Evolutionary conservation across 2,329 filamentous ascomycete genomes (phyloP), one percentile per base, ranked within the genome.

Genomic region (Colletotrichum brevisporum): DNA sequence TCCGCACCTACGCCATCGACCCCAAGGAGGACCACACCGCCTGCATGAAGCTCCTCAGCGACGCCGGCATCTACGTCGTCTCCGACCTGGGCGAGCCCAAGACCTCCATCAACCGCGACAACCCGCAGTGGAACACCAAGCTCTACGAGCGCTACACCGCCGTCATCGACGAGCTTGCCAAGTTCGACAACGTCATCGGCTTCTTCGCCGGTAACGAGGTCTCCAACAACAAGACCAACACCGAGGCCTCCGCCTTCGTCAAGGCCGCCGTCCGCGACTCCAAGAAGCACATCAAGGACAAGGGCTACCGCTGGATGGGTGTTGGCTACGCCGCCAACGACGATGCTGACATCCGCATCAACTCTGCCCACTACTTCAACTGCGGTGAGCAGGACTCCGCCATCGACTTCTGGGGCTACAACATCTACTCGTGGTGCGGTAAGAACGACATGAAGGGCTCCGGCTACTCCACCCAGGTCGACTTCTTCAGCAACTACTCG

Each of bases 121-220:
- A 87, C 73, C 92, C 95, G 18, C 77, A 85, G 71, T 99, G 96
- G 96, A 90, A 94, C 79, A 88, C 90, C 61, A 87, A 88, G 13
- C 87, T 98, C 56, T 97, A 91, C 84, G 79, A 86, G 43, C 93
- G 94, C 72, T 99, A 98, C 87, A 93, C 91, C 67, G 83, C 83
- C 39, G 96, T 99, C 70, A 85, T 99, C 69, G 95, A 98, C 78
- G 86, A 89, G 71, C 85, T 99, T 76, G 86, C 88, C 75, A 86
- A 93, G 79, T 98, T 97, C 87, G 88, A 89, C 82, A 99, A 99
- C 84, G 91, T 94, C 59, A 90, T 99, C 72, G 96, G 96, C 76
- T 99, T 98, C 91, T 98, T 99, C 81, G 95, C 95, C 74, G 96
- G 96, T 79, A 99, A 99, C 83, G 96, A 99, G 84, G 96, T 99